Conservation (phyloP, 148 eudicot species). For the Rheum nobile region DNA sequence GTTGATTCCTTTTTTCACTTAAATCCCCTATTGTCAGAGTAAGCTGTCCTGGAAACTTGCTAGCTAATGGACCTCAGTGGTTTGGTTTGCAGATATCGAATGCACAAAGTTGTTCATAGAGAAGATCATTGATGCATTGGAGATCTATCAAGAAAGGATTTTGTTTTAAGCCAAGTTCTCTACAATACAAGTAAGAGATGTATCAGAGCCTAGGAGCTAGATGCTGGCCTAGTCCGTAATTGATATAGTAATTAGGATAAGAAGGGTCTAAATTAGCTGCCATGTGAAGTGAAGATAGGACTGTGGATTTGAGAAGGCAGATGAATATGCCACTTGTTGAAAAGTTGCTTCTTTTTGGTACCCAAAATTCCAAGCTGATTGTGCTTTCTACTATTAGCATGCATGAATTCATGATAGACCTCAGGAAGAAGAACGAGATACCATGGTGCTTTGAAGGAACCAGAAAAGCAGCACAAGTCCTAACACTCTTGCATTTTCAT, state of each 20-base stretch:
- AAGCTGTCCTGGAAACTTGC: neutral
- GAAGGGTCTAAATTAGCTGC: neutral
- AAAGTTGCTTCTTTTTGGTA: too few species aligned
- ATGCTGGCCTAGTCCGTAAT: neutral
- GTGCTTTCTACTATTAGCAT: too few species aligned
- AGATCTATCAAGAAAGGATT: conserved; percentile 62
- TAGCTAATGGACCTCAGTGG: neutral
- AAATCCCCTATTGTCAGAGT: neutral
- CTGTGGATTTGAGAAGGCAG: neutral
- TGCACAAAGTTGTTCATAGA: conserved; percentile 66
- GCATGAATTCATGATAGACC: too few species aligned
- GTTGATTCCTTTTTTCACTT: conserved; percentile 5
- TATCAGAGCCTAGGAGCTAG: neutral
- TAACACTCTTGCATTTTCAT: too few species aligned
- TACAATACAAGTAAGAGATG: neutral
- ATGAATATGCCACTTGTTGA: neutral
- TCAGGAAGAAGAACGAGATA: too few species aligned
- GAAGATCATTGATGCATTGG: conserved; percentile 77
- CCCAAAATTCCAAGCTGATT: neutral
- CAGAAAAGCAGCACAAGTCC: too few species aligned
- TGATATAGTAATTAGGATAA: neutral
- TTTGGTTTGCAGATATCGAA: conserved; percentile 60
- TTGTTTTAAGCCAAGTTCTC: conserved; percentile 24
- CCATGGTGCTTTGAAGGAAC: too few species aligned
- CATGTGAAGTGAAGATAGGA: neutral